Percentiles rank a stretch among this genome's conserved stretches.
Evolutionary conservation across 176 grass and related monocot species (phyloP).

Genomic region (Avena atlantica): DNA sequence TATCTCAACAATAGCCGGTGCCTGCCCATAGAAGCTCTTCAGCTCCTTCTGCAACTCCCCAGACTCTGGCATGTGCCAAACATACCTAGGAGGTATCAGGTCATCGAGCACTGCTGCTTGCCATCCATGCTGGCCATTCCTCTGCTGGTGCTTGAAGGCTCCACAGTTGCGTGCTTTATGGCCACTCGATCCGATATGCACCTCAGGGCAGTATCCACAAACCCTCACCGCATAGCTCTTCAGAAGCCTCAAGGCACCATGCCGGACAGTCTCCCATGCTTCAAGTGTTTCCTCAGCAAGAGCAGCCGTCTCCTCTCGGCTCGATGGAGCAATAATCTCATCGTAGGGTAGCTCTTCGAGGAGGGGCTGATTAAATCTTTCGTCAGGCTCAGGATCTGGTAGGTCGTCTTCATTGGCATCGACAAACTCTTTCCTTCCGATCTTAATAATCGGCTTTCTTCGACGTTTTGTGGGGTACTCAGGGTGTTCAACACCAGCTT

Average conservation of each 20-base stretch:
- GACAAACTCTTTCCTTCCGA: conserved; percentile 76
- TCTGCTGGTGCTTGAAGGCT: conserved; percentile 94
- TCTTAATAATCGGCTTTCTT: conserved; percentile 78
- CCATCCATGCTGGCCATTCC: conserved; percentile 97
- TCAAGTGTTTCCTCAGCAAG: conserved; percentile 75
- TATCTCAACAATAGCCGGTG: conserved; percentile 90
- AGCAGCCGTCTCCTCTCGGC: conserved; percentile 59
- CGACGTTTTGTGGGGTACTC: conserved; percentile 80
- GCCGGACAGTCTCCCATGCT: conserved; percentile 66
- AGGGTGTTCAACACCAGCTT: conserved; percentile 83
- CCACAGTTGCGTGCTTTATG: conserved; percentile 96
- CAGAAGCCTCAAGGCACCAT: conserved; percentile 73
- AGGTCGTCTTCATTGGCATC: conserved; percentile 95
- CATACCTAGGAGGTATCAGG: conserved; percentile 79
- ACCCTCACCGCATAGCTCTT: conserved; percentile 85
- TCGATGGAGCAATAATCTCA: conserved; percentile 49
- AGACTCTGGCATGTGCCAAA: conserved; percentile 87
- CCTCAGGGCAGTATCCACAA: conserved; percentile 91
- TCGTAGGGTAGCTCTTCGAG: conserved; percentile 60
- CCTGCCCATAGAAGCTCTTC: conserved; percentile 92
- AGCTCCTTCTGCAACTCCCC: conserved; percentile 75
- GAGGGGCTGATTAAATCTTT: conserved; percentile 58
- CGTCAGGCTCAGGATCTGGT: conserved; percentile 65
- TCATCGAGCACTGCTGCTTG: conserved; percentile 80
- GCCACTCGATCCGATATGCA: conserved; percentile 78